Percentiles rank a stretch among this genome's conserved stretches.
phyloP scores from a whole-genome alignment of 805 yeast species.

The Barnettozyma sucrosica region DNA sequence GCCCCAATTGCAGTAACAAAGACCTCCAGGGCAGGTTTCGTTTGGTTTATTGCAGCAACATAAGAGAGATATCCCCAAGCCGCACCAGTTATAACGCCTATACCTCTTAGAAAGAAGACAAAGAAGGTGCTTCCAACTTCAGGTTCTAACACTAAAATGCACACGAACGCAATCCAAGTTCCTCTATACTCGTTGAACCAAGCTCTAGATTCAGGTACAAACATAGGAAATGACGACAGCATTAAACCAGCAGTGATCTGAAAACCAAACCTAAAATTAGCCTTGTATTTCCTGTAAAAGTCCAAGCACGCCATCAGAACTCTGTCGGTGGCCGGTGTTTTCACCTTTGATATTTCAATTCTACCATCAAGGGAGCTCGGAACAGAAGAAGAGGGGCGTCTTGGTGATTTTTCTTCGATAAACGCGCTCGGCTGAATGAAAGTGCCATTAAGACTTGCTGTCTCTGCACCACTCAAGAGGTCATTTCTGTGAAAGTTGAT shows the following conservation, averaged over 20 bases:
- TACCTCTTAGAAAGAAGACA: slow-evolving; percentile 40
- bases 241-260: slow-evolving; percentile 41
- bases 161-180: slow-evolving; percentile 50
- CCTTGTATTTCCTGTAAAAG: slow-evolving; percentile 18
- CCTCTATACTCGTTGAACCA: slow-evolving; percentile 47
- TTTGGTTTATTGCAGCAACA: slow-evolving; percentile 36
- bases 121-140: slow-evolving; percentile 46
- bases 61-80: slow-evolving; percentile 45
- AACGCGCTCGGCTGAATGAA: not conserved
- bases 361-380: slow-evolving; percentile 3
- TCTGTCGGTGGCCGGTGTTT: not conserved
- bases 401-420: not conserved
- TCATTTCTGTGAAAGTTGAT: slow-evolving; percentile 23
- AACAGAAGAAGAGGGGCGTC: not conserved
- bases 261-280: slow-evolving; percentile 40
- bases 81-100: slow-evolving; percentile 43
- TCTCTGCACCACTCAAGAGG: slow-evolving; percentile 26
- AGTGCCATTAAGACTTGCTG: slow-evolving; percentile 31
- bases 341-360: not conserved
- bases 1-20: slow-evolving; percentile 39
- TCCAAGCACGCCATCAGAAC: not conserved
- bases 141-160: slow-evolving; percentile 43
- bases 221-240: slow-evolving; percentile 46
- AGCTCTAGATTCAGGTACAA: slow-evolving; percentile 38
- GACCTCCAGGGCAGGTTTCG: slow-evolving; percentile 36